phyloP scores from a whole-genome alignment of 768 basidiomycete genomes.

The Hericium coralloides region DNA sequence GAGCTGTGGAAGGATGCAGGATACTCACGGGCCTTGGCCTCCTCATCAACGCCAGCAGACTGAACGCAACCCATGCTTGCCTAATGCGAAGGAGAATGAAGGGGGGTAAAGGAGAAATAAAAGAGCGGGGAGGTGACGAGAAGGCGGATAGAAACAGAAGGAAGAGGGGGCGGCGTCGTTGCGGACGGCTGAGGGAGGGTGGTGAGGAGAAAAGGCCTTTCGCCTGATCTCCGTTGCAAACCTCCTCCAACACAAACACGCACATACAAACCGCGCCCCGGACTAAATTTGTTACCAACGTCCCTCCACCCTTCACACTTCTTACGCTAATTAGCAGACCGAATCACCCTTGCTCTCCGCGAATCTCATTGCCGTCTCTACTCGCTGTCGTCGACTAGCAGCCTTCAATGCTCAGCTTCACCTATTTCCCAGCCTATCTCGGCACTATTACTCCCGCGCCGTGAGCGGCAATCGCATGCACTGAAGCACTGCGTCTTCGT shows the following conservation, averaged over 20 bases:
- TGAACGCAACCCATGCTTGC: constrained; percentile 64
- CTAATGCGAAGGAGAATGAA: constrained; percentile 5
- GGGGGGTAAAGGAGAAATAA: not conserved
- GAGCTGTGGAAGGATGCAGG: not conserved
- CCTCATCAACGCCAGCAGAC: constrained; percentile 62
- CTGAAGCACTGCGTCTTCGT: too few species aligned
- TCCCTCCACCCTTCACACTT: too few species aligned
- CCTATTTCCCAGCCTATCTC: too few species aligned
- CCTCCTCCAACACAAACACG: not conserved
- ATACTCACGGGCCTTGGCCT: constrained; percentile 74
- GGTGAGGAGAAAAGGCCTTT: not conserved
- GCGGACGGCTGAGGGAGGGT: constrained; percentile 3
- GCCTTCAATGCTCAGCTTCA: too few species aligned
- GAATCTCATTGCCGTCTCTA: too few species aligned
- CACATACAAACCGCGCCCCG: not conserved
- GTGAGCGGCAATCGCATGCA: too few species aligned
- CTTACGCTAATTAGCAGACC: too few species aligned
- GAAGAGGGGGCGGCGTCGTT: constrained; percentile 7
- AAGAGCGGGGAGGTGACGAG: constrained; percentile 15
- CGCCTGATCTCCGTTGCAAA: too few species aligned
- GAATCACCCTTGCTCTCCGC: too few species aligned
- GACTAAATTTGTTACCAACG: not conserved
- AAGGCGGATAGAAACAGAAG: not conserved
- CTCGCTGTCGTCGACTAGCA: too few species aligned
- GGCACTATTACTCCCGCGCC: too few species aligned